Percentiles rank a stretch among this genome's conserved stretches.
These are phyloP conservation scores for Candida jianshihensis DNA, from an alignment of 805 yeast genomes.

Conservation along the genomic window DNA sequence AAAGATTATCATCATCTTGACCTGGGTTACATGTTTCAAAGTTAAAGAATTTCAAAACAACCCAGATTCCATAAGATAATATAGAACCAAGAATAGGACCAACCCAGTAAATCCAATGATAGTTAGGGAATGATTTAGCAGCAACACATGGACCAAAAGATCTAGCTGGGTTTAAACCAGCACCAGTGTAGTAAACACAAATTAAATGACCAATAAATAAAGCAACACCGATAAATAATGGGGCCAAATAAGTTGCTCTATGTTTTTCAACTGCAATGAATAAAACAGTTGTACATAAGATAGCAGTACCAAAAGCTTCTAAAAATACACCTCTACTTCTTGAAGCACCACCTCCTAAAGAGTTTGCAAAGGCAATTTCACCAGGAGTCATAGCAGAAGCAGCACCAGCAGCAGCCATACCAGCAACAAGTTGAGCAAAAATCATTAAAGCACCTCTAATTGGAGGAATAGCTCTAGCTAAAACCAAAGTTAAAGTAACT, in stretches of 20 bases:
- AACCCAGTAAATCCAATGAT: conserved; percentile 91
- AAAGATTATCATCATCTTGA: conserved; percentile 44
- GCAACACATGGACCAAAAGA: conserved; percentile 80
- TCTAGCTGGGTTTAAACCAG: conserved; percentile 90
- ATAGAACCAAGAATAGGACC: conserved; percentile 75
- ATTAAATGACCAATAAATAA: conserved; percentile 77
- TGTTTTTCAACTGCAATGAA: conserved; percentile 82
- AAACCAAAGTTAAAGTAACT: conserved; percentile 66
- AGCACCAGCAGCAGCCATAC: conserved; percentile 90
- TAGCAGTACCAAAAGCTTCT: conserved; percentile 74
- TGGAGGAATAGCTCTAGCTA: conserved; percentile 69
- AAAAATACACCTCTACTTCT: conserved; percentile 70
- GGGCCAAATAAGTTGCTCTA: conserved; percentile 70
- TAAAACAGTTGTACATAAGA: conserved; percentile 69
- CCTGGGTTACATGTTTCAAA: conserved; percentile 68
- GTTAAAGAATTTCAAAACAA: conserved; percentile 54
- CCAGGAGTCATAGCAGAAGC: conserved; percentile 86
- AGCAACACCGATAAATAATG: conserved; percentile 76
- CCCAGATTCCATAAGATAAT: conserved; percentile 63
- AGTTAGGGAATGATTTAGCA: conserved; percentile 61
- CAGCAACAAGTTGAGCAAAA: conserved; percentile 69
- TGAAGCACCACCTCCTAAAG: conserved; percentile 65
- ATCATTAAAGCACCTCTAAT: conserved; percentile 60
- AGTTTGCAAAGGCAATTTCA: conserved; percentile 59
- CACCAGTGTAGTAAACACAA: conserved; percentile 80